These are phyloP conservation scores for Apiospora hydei DNA, from an alignment of 2,329 filamentous ascomycete genomes.

Conservation along the genomic window DNA sequence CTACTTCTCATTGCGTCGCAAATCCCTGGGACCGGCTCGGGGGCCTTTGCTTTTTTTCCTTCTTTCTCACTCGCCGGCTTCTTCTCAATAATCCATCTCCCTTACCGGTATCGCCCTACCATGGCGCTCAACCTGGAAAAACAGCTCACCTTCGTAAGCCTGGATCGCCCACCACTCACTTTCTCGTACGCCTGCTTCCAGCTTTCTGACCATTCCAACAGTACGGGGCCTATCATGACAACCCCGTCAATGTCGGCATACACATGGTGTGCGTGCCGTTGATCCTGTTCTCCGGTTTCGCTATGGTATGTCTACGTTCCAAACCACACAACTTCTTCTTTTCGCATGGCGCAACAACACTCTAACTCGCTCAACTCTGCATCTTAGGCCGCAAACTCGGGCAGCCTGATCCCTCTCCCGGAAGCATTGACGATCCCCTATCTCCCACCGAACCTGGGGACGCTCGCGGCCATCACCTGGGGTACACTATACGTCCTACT, in stretches of 20 bases:
- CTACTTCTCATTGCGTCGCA: constrained; percentile 2
- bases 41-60: constrained; percentile 22
- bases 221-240: constrained; percentile 87
- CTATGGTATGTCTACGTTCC: constrained; percentile 64
- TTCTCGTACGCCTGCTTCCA: constrained; percentile 5
- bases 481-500: constrained; percentile 86
- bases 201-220: constrained; percentile 45
- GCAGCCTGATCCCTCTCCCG: constrained; percentile 69
- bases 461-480: constrained; percentile 71
- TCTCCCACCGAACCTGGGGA: constrained; percentile 71
- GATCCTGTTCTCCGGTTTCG: constrained; percentile 74
- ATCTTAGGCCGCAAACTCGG: constrained; percentile 66
- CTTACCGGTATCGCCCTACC: constrained; percentile 30
- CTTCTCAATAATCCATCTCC: constrained; percentile 24
- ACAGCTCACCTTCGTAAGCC: constrained; percentile 80
- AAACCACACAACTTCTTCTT: constrained; percentile 19
- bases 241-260: constrained; percentile 78
- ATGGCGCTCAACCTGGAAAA: constrained; percentile 82
- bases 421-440: constrained; percentile 72
- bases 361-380: constrained; percentile 31
- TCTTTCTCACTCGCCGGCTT: constrained; percentile 24
- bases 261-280: constrained; percentile 82
- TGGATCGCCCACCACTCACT: constrained; percentile 7
- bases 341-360: background rate
- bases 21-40: background rate